Conservation (phyloP, 139 green algal genomes). For the Chlorokybus atmophyticus region DNA sequence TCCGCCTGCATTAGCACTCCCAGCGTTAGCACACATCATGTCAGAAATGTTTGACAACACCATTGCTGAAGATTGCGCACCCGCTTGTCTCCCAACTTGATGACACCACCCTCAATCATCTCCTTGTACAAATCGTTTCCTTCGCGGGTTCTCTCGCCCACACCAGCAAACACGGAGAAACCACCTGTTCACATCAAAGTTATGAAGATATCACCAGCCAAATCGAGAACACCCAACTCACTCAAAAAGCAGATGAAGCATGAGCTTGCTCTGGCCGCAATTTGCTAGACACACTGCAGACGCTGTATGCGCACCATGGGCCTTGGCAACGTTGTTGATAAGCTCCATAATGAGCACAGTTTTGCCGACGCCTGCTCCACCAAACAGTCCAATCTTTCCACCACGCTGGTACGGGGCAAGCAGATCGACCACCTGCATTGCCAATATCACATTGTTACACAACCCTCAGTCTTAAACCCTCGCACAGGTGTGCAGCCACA, state of each 20-base stretch:
- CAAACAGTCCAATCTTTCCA: constrained; percentile 99
- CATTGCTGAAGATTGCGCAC: constrained; percentile 6
- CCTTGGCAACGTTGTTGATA: constrained; percentile 99
- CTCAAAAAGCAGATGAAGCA: background rate
- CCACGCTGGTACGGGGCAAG: constrained; percentile 95
- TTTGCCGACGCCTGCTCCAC: constrained; percentile 96
- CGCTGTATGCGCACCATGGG: constrained; percentile 55
- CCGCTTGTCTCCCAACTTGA: constrained; percentile 70
- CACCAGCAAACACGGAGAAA: constrained; percentile 99
- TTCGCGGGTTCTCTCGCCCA: constrained; percentile 96
- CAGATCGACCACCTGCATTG: constrained; percentile 85
- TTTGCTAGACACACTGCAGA: constrained; percentile 7
- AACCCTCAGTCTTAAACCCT: background rate
- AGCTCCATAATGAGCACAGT: constrained; percentile 99
- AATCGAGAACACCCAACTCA: background rate
- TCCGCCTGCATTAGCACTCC: constrained; percentile 58
- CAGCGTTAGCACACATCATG: background rate
- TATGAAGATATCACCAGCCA: background rate
- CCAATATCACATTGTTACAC: background rate
- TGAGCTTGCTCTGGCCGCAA: background rate
- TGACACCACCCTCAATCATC: constrained; percentile 98
- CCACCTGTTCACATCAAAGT: constrained; percentile 51
- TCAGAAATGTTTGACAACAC: background rate
- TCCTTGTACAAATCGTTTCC: constrained; percentile 98
- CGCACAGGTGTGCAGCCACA: background rate